Evolutionary conservation across 2,329 filamentous ascomycete genomes (phyloP).

Genomic region (Talaromyces sp.): DNA sequence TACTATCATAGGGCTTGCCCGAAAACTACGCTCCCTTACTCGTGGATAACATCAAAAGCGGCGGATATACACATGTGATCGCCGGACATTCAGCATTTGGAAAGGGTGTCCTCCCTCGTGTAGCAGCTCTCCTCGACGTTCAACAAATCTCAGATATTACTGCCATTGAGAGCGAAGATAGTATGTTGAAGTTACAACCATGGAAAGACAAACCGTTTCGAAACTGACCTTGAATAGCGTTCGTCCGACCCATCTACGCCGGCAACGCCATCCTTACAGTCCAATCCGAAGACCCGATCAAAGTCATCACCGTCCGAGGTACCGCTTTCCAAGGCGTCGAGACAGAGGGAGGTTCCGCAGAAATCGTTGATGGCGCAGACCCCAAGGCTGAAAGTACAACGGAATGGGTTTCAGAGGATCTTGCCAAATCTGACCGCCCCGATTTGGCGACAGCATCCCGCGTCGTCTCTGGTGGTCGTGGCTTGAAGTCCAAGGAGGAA

Average conservation of each 20-base stretch:
- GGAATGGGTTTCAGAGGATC: conserved; percentile 91
- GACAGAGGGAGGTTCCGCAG: conserved; percentile 68
- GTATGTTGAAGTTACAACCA: conserved; percentile 44
- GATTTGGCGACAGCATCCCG: conserved; percentile 85
- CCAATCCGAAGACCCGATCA: conserved; percentile 80
- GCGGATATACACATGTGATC: conserved; percentile 87
- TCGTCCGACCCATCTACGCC: conserved; percentile 94
- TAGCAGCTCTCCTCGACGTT: conserved; percentile 85
- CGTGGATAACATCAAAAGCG: conserved; percentile 95
- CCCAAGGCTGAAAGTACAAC: conserved; percentile 70
- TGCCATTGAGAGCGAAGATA: conserved; percentile 81
- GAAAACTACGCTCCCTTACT: conserved; percentile 94
- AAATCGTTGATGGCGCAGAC: conserved; percentile 78
- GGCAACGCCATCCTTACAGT: conserved; percentile 97
- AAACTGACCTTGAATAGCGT: conserved; percentile 52
- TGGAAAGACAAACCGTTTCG: conserved; percentile 10
- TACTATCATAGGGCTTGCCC: conserved; percentile 67
- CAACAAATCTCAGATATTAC: conserved; percentile 95
- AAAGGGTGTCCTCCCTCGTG: conserved; percentile 88
- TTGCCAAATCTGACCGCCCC: conserved; percentile 89
- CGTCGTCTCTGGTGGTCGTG: conserved; percentile 91
- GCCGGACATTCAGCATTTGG: conserved; percentile 92
- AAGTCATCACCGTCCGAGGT: conserved; percentile 87
- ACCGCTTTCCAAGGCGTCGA: conserved; percentile 82
- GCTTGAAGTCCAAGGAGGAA: conserved; percentile 95